Base-by-base conservation (phyloP, 306 rosid species). In the Cicer arietinum region DNA sequence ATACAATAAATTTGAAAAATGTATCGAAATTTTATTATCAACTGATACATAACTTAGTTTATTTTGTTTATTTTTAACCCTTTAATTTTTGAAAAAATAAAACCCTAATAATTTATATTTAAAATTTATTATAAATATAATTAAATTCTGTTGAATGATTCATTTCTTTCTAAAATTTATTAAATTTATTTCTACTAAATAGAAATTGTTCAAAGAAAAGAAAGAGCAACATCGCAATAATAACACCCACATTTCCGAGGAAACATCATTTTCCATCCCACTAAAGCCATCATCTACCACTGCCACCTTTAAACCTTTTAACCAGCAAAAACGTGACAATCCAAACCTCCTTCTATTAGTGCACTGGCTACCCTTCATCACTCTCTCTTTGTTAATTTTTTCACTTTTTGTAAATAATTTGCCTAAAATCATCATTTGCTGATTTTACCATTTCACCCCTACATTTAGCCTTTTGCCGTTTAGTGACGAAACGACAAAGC, bases 231-330 rank as follows among this genome's bases (percentile, higher is more conserved):
- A 39, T 50, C 35, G 62, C 74, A 78, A 53, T 77, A 44, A 80
- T 77, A 73, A 54, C 83, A 52, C 68, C 77, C 75, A 40, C 83
- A 42, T 77, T 84, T 84, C 78, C 81, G 2, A 77, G 78, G 71
- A 50, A 25, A 73, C 68, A 77, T 84, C 87, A 6, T 65, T 84
- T 52, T 84, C 80, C 52, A 57, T 47, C 78, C 78, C 78, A 53
- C 48, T 84, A 35, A 12, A 4, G 13, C 67, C 11, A 52, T 52
- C 37, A 30, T 30, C 37, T 30, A 4, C 37, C 37, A 30, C 62
- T 56, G 39, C n/a, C 73, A 81, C 80, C 61, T 69, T 75, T 80
- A 59, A 74, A 50, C 72, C 35, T 35, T 35, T 75, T 67, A 18
- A 67, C 71, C 53, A 8, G 45, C 51, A 68, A 69, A 69, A 46